Base-by-base conservation (phyloP, 2,329 filamentous ascomycete species). In the Penicillium freii region DNA sequence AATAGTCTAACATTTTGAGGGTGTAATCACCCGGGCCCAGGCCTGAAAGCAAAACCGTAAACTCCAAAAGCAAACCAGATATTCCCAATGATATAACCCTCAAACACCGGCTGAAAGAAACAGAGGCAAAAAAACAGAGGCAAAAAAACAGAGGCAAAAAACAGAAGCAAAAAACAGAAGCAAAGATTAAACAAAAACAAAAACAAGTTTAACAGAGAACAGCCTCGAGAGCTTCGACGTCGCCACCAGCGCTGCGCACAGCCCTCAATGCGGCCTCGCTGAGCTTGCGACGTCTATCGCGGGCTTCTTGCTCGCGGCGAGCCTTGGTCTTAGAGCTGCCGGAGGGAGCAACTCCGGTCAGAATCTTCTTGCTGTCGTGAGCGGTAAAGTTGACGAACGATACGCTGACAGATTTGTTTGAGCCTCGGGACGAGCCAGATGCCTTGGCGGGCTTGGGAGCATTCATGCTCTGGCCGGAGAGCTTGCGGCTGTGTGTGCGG, bases 301-400 rank as follows among this genome's bases (percentile, higher is more conserved):
- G 81, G 1, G 91, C 91, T 77, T 97, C 93, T 73, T 91, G 89
- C 74, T 97, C 93, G 50, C 94, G 80, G 54, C 92, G 80, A n/a
- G 91, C 91, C 73, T 97, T 97, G 9, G 94, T 97, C 83, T 97
- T 97, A 64, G 86, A 90, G 65, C 87, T 92, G 10, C 94, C 94
- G 63, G 88, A 92, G 0, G 93, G 93, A 45, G 94, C 94, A 13
- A 99, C 94, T 5, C 92, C 93, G 8, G 85, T 91, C 74, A 99
- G 84, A 43, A 99, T 87, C 70, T 89, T 85, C 15, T 83, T 79
- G 67, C 87, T 87, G 73, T 99, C 92, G 49, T 82, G 80, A 0
- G 91, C 87, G 1, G 92, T 97, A 75, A 90, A 96, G 74, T 97
- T 97, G 62, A 96, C 90, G 70, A 97, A 97, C 11, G 81, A 83